Evolutionary conservation across 2,329 filamentous ascomycete genomes (phyloP).

Genomic region (Arachnomyces sp.): DNA sequence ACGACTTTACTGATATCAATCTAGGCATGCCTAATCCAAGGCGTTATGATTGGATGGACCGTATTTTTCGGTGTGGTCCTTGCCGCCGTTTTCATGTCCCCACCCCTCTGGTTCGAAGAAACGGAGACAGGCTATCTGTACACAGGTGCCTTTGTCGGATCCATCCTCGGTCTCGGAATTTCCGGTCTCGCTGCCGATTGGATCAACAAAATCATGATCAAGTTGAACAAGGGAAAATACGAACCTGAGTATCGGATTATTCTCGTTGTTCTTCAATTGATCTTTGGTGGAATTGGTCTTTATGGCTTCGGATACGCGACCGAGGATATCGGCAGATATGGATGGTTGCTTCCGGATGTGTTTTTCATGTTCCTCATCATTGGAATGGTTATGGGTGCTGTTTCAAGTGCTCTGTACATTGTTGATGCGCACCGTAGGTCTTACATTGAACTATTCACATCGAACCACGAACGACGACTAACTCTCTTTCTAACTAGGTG

Average conservation of each 20-base stretch:
- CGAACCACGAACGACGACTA: constrained; percentile 6
- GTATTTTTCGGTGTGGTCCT: constrained; percentile 82
- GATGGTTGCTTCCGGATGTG: constrained; percentile 65
- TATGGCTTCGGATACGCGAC: constrained; percentile 77
- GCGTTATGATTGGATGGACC: constrained; percentile 88
- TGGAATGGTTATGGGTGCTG: constrained; percentile 86
- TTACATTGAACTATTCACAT: constrained; percentile 6
- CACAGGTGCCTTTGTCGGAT: constrained; percentile 75
- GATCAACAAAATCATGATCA: constrained; percentile 61
- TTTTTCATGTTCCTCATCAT: constrained; percentile 80
- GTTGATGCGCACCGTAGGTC: constrained; percentile 80
- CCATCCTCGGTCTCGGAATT: constrained; percentile 67
- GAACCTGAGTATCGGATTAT: constrained; percentile 86
- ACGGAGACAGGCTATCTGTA: constrained; percentile 80
- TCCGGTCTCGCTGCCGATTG: constrained; percentile 66
- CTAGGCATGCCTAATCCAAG: constrained; percentile 64
- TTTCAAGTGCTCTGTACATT: constrained; percentile 77
- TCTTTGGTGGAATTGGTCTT: constrained; percentile 68
- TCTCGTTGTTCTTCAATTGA: constrained; percentile 70
- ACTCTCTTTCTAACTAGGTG: constrained; percentile 40
- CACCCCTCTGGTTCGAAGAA: constrained; percentile 73
- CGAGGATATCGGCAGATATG: constrained; percentile 51
- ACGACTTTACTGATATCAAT: background rate
- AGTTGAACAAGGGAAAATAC: constrained; percentile 69
- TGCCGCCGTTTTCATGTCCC: constrained; percentile 71